Evolutionary conservation across 2,329 filamentous ascomycete species (phyloP), one percentile per base, ranked within the genome.

Genomic region (Hirsutella rhossiliensis): DNA sequence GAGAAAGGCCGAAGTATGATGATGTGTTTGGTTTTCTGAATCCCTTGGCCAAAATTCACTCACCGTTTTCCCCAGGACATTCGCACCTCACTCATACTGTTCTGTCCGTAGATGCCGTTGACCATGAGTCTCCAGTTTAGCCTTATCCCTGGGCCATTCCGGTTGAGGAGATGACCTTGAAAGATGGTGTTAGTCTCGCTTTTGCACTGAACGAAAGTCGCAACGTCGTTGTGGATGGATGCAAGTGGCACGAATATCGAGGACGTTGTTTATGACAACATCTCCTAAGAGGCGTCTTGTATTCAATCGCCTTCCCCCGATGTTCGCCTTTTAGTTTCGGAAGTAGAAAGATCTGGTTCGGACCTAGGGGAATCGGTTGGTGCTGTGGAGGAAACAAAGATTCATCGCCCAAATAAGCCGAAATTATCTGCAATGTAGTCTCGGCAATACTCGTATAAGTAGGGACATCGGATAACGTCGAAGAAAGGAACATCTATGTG

Each of bases 321-420:
- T 69, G 76, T 13, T 57, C 40, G 0, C 55, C 49, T 0, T 64
- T 43, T 0, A 75, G 40, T 0, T 63, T 43, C 0, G 51, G 11
- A 0, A 58, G 47, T 0, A 79, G 54, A 44, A 70, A 62, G 1
- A 51, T 40, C 0, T 52, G 54, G 12, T 61, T 61, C 0, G 42
- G 28, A 0, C 55, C 53, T 2, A 71, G 34, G 0, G 64, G 53
- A 2, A 80, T 69, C 0, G 53, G 47, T 30, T 66, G 48, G 54
- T 75, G 80, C 5, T 63, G 58, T 0, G 74, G 72, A 0, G 76
- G 76, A 42, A 76, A 80, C 0, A 73, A 49, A 0, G 62, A 59
- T 40, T 78, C 69, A 45, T 76, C 68, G 0, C 43, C 54, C n/a
- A 75, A 58, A 0, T 69, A 62, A 0, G 53, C 42, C 0, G 49